Base-by-base conservation (phyloP, 805 yeast genomes). In the Vanderwaltozyma tropicalis region DNA sequence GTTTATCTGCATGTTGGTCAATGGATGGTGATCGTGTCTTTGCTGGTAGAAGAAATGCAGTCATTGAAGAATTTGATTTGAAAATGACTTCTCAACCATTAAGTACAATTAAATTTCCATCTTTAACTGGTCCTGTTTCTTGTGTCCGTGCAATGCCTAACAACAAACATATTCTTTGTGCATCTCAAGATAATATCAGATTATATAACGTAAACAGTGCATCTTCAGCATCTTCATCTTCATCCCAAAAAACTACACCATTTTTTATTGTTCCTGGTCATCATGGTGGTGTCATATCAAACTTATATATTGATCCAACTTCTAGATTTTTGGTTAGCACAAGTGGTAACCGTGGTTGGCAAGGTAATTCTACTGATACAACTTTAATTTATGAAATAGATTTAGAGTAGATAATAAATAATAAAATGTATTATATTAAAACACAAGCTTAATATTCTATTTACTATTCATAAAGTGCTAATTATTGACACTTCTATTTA, bases 261-360 rank as follows among this genome's bases (percentile, higher is more conserved):
- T 92, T 89, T 54, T 69, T 80, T 57, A 88, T 94, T 48, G 72
- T 92, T 10, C 96, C 98, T 0, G 97, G 98, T 1, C 97, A 92
- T 58, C 95, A 85, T 53, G 97, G 98, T 34, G 95, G 96, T 20
- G 74, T 76, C 3, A 64, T 92, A 25, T 81, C 94, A 34, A 76
- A 77, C 37, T 63, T 92, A 44, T 68, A 74, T 38, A 79, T 88
- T 17, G 97, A 89, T 58, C 89, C 89, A 22, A 80, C 92, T 2
- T 85, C 94, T 28, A 64, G 92, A 43, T 92, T 83, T 57, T 69
- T 92, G 80, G 72, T 89, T 5, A 35, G 95, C 51, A 79, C 96
- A 1, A 81, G 94, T 55, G 98, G 98, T 9, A 85, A 83, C 44
- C 72, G 96, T 51, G 98, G 98, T 5, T 89, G 96, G 96, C 87